phyloP scores from a whole-genome alignment of 768 basidiomycete species.

The Auriscalpium orientale region DNA sequence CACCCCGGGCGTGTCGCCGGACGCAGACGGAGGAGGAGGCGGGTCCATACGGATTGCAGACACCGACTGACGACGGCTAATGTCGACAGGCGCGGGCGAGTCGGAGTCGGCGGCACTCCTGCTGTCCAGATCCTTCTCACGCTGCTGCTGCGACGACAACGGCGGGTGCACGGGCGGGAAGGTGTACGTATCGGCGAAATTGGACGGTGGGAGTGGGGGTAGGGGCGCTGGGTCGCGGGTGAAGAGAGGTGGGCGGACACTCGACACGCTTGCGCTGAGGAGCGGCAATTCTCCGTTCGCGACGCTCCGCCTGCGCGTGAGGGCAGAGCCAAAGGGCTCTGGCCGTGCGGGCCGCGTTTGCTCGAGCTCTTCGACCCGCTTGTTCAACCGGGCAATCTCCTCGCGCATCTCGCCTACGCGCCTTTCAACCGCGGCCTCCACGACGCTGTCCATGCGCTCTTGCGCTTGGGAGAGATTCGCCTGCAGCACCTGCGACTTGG shows the following conservation, averaged over 20 bases:
- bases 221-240: too few species aligned
- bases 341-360: constrained; percentile 27
- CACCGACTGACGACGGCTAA: constrained; percentile 39
- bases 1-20: background rate
- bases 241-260: too few species aligned
- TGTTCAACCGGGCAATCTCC: constrained; percentile 53
- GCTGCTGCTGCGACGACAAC: constrained; percentile 21
- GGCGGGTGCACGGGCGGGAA: constrained; percentile 13
- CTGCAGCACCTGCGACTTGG: constrained; percentile 50
- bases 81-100: constrained; percentile 44
- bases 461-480: constrained; percentile 59
- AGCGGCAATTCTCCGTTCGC: constrained; percentile 10
- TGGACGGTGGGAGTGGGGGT: background rate
- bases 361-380: constrained; percentile 66
- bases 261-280: background rate
- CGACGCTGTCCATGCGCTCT: constrained; percentile 51
- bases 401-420: constrained; percentile 48
- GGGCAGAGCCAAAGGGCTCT: background rate
- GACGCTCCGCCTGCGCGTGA: constrained; percentile 17
- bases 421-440: constrained; percentile 56
- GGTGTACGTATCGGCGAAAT: constrained; percentile 8
- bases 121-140: constrained; percentile 30
- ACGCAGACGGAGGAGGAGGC: constrained; percentile 8
- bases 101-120: constrained; percentile 29
- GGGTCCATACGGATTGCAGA: constrained; percentile 45